phyloP scores from a whole-genome alignment of 805 yeast species.

The Lachancea waltii region DNA sequence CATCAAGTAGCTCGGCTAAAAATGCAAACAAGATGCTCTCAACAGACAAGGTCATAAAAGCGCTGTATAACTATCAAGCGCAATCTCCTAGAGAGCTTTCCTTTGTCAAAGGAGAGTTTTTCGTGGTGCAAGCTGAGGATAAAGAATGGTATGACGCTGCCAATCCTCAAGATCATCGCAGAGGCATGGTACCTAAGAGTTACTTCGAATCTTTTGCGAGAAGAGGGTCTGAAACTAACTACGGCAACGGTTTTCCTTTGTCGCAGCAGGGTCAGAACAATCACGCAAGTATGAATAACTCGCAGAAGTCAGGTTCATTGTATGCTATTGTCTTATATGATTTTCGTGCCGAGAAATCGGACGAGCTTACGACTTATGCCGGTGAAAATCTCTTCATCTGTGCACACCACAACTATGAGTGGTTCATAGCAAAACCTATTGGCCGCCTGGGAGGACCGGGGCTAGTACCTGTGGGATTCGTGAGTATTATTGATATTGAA shows the following conservation, averaged over 20 bases:
- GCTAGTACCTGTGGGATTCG: slow-evolving; percentile 84
- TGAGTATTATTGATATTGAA: slow-evolving; percentile 73
- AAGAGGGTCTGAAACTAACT: slow-evolving; percentile 27
- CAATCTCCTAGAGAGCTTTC: slow-evolving; percentile 76
- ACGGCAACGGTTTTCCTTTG: slow-evolving; percentile 9
- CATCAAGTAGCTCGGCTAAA: slow-evolving; percentile 13
- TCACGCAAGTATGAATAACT: not conserved
- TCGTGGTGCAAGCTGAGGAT: slow-evolving; percentile 65
- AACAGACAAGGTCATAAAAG: slow-evolving; percentile 80
- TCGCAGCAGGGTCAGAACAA: slow-evolving; percentile 2
- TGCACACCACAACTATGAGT: slow-evolving; percentile 93
- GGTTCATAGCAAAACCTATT: slow-evolving; percentile 97
- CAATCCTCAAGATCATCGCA: slow-evolving; percentile 69
- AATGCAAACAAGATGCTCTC: slow-evolving; percentile 16
- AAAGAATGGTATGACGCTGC: slow-evolving; percentile 82
- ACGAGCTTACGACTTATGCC: slow-evolving; percentile 75
- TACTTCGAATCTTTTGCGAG: slow-evolving; percentile 75
- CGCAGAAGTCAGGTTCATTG: slow-evolving; percentile 38
- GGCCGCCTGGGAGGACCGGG: slow-evolving; percentile 97
- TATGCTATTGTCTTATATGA: slow-evolving; percentile 85
- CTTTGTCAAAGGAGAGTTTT: slow-evolving; percentile 79
- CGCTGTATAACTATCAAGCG: slow-evolving; percentile 68
- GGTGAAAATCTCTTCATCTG: slow-evolving; percentile 90
- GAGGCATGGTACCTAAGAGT: slow-evolving; percentile 82
- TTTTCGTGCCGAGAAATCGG: slow-evolving; percentile 68